These are phyloP conservation scores for Salix caprea DNA, from an alignment of 345 rosid genomes.

Conservation along the genomic window DNA sequence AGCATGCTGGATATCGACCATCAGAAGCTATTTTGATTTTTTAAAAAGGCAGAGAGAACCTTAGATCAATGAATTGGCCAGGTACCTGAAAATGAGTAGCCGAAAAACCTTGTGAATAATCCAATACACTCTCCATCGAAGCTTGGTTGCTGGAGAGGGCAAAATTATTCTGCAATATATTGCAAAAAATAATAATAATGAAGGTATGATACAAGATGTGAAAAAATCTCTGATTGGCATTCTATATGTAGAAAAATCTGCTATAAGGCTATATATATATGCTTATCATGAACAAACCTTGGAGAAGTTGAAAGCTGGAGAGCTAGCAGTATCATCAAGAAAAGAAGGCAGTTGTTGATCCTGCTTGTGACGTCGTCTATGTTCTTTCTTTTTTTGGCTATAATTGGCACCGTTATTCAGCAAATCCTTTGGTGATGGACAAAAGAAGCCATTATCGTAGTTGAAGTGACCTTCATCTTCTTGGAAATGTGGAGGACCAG, in stretches of 20 bases:
- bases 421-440: conserved; percentile 11
- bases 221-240: not conserved
- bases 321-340: conserved; percentile 93
- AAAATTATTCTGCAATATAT: conserved; percentile 36
- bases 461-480: conserved; percentile 39
- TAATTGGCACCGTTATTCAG: conserved; percentile 19
- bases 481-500: conserved; percentile 75
- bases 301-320: conserved; percentile 54
- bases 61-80: not conserved
- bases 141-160: conserved; percentile 29
- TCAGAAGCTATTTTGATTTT: not conserved
- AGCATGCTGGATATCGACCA: not conserved
- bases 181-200: not conserved
- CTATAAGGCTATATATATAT: too few relatives aligned
- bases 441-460: conserved; percentile 15
- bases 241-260: not conserved
- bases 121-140: conserved; percentile 49
- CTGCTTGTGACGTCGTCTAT: conserved; percentile 23
- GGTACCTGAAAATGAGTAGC: conserved; percentile 64
- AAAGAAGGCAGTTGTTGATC: conserved; percentile 39
- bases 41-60: not conserved
- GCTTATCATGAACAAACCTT: conserved; percentile 29
- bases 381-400: conserved; percentile 38
- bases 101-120: conserved; percentile 62
- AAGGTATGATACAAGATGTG: not conserved